Percentiles rank a stretch among this genome's conserved stretches.
Evolutionary conservation across 202 grass and related monocot species (phyloP).

Genomic region (Setaria italica): DNA sequence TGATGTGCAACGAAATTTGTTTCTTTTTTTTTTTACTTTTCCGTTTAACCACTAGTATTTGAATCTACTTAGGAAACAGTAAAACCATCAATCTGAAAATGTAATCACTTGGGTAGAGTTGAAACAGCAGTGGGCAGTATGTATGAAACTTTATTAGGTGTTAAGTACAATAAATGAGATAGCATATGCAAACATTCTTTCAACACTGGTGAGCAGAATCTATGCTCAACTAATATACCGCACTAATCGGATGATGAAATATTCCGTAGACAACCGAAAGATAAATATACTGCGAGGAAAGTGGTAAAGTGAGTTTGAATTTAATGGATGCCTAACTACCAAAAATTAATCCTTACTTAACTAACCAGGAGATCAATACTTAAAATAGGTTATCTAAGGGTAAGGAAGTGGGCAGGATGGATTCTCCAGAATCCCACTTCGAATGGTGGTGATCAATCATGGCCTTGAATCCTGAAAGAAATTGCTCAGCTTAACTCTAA

Average conservation of each 20-base stretch:
- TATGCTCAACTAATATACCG: conserved; percentile 47
- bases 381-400: conserved; percentile 51
- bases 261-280: conserved; percentile 51
- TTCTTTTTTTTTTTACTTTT: background rate
- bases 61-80: background rate
- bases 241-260: conserved; percentile 26
- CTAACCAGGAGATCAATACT: conserved; percentile 27
- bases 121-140: background rate
- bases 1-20: background rate
- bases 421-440: conserved; percentile 46
- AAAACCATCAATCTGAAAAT: background rate
- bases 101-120: background rate
- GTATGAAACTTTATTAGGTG: conserved; percentile 31
- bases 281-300: conserved; percentile 31
- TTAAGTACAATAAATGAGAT: conserved; percentile 16
- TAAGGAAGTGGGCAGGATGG: conserved; percentile 41
- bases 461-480: conserved; percentile 15
- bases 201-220: conserved; percentile 14
- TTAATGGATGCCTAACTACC: conserved; percentile 33
- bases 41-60: background rate
- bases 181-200: conserved; percentile 26
- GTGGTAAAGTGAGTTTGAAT: conserved; percentile 50
- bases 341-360: conserved; percentile 36
- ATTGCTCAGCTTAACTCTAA: conserved; percentile 25
- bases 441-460: conserved; percentile 42